Evolutionary conservation across 192 early-diverging fungal genomes (phyloP), one percentile per base, ranked within the genome.

Genomic region (Podila clonocystis): DNA sequence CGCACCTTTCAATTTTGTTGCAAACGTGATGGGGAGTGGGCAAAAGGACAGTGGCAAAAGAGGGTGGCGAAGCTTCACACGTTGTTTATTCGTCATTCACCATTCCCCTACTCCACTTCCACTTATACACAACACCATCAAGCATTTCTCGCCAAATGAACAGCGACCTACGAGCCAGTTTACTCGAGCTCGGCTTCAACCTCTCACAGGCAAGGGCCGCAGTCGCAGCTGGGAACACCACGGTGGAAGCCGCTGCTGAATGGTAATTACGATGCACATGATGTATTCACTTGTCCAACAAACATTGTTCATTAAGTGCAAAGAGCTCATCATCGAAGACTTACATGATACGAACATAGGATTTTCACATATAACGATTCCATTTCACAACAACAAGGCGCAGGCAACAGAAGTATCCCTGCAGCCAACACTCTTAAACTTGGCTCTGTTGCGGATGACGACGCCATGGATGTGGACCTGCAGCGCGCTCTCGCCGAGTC

Each of bases 131-230:
- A 12, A 9, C 34, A 36, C 8, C 15, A 45, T 17, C 0, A 45
- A 45, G 17, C 38, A 45, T 17, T 17, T 17, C 41, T 15, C 41
- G 41, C 4, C 41, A 45, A 15, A 77, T 77, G 74, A 78, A 33
- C 60, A 80, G 76, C 49, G 76, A 80, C 62, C n/a, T 80, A 20
- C 76, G 76, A n/a, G 76, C 70, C 13, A 49, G 49, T 36, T 45
- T 80, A 13, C 70, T 80, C 9, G 65, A 80, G 0, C 69, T 72
- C 11, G 76, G 76, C 22, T 80, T 80, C 70, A 80, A 36, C 48
- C 76, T 80, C 64, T 50, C 30, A 3, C 76, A 80, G n/a, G 76
- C 76, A 6, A 72, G 76, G 60, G 76, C 76, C 30, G 76, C 76
- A 66, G 65, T 80, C 12, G 76, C 50, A 11, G 76, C 76, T 38